A percentile compares a stretch with the other conserved stretches of the same genome.
Evolutionary conservation across 1,139 yeast species (phyloP).

Genomic region (Magnusiomyces suaveolens): DNA sequence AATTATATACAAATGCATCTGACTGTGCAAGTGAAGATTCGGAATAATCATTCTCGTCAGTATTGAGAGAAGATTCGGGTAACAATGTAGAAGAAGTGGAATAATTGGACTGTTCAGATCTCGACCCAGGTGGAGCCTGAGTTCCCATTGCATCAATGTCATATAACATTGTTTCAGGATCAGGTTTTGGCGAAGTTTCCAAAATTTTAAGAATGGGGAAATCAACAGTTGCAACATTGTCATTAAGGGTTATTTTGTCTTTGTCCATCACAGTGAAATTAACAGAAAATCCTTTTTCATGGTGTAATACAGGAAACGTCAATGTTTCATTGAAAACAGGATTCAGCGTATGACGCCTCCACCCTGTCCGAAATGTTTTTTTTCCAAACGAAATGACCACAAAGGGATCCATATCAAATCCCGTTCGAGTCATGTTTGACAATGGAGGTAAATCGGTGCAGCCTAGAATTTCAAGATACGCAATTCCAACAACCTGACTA

Average conservation of each 20-base stretch:
- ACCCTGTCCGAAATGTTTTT: constrained; percentile 76
- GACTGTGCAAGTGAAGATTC: too few species aligned
- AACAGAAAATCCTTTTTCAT: constrained; percentile 56
- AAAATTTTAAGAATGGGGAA: constrained; percentile 45
- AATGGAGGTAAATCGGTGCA: constrained; percentile 44
- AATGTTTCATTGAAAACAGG: constrained; percentile 77
- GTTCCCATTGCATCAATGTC: constrained; percentile 18
- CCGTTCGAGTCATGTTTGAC: constrained; percentile 43
- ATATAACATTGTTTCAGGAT: constrained; percentile 27
- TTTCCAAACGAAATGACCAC: constrained; percentile 87
- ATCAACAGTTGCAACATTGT: constrained; percentile 60
- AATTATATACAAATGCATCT: too few species aligned
- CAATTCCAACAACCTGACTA: constrained; percentile 54
- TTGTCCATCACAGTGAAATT: constrained; percentile 71
- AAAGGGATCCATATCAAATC: constrained; percentile 95
- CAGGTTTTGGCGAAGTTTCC: constrained; percentile 30
- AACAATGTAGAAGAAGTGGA: neutral
- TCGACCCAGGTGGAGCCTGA: neutral
- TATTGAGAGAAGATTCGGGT: constrained; percentile 1
- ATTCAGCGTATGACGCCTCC: constrained; percentile 71
- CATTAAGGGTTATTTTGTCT: constrained; percentile 75
- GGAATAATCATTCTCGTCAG: too few species aligned
- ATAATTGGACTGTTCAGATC: neutral
- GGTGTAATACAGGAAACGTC: constrained; percentile 64
- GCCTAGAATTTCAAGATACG: constrained; percentile 64